Percentiles rank a stretch among this genome's conserved stretches.
phyloP scores from a whole-genome alignment of 306 rosid species.

The Echinosophora koreensis region DNA sequence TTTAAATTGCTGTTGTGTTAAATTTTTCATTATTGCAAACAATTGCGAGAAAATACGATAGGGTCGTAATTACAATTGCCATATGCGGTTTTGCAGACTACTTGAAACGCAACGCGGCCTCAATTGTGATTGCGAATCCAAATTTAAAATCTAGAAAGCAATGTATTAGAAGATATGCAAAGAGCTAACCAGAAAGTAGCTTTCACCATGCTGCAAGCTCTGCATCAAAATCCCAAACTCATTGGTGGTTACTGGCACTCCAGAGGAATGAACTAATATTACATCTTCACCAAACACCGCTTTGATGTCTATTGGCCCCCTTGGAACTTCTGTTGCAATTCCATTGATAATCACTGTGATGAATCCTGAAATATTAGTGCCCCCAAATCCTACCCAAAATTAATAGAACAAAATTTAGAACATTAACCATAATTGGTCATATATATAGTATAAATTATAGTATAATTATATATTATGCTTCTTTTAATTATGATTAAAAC shows the following conservation, averaged over 20 bases:
- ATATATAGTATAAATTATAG: not conserved
- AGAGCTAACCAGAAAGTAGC: conserved; percentile 78
- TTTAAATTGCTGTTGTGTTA: no score
- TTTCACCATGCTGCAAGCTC: conserved; percentile 80
- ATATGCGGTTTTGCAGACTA: no score
- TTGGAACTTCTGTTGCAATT: conserved; percentile 74
- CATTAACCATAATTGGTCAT: conserved; percentile 9
- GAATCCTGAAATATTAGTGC: conserved; percentile 51
- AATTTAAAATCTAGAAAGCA: no score
- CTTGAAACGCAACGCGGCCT: no score
- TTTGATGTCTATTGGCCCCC: conserved; percentile 72
- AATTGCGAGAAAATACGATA: no score
- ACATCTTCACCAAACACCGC: conserved; percentile 74
- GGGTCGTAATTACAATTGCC: no score
- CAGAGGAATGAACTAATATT: conserved; percentile 81
- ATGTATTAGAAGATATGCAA: not conserved
- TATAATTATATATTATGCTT: not conserved
- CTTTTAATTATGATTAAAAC: no score
- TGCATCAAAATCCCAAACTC: conserved; percentile 77
- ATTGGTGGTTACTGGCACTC: conserved; percentile 71
- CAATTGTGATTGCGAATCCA: no score
- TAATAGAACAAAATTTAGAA: not conserved
- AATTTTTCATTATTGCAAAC: no score
- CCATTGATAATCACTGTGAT: conserved; percentile 89
- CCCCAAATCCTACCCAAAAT: conserved; percentile 33